Evolutionary conservation across 139 green algal species (phyloP).

Genomic region (Auxenochlorella protothecoides): DNA sequence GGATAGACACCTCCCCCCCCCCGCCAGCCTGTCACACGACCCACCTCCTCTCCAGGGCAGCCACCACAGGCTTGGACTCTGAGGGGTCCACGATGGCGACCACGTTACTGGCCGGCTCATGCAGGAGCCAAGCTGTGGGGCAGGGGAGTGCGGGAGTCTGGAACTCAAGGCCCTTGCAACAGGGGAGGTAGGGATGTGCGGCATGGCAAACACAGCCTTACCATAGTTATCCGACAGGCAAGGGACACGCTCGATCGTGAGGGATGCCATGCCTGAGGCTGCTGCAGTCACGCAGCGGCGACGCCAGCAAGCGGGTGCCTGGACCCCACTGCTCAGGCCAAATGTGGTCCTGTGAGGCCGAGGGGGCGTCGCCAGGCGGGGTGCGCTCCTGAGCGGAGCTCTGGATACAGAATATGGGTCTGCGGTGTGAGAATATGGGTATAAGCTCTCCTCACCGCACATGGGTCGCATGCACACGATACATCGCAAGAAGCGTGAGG

Average conservation of each 20-base stretch:
- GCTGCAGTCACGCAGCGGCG: background rate
- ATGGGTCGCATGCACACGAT: too few species aligned
- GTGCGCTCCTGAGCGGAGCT: background rate
- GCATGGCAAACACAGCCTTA: background rate
- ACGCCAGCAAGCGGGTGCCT: background rate
- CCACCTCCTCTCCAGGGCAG: slow-evolving; percentile 44
- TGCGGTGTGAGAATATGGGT: background rate
- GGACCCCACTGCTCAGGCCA: background rate
- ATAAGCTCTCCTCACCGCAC: too few species aligned
- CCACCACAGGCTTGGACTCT: slow-evolving; percentile 53
- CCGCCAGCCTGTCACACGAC: too few species aligned
- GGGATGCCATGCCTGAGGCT: background rate
- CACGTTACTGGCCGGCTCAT: slow-evolving; percentile 33
- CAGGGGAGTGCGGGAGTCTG: slow-evolving; percentile 8
- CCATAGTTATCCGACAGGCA: slow-evolving; percentile 8
- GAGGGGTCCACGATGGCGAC: slow-evolving; percentile 77
- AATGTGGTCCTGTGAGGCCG: background rate
- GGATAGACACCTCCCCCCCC: too few species aligned
- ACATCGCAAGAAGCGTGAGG: too few species aligned
- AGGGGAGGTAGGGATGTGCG: background rate
- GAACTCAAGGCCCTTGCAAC: background rate
- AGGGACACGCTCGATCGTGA: slow-evolving; percentile 25
- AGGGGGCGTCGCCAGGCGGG: too few species aligned
- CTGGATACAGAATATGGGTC: background rate
- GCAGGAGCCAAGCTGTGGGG: slow-evolving; percentile 53